Conservation (phyloP, 768 basidiomycete genomes). For the Crepidotus variabilis region DNA sequence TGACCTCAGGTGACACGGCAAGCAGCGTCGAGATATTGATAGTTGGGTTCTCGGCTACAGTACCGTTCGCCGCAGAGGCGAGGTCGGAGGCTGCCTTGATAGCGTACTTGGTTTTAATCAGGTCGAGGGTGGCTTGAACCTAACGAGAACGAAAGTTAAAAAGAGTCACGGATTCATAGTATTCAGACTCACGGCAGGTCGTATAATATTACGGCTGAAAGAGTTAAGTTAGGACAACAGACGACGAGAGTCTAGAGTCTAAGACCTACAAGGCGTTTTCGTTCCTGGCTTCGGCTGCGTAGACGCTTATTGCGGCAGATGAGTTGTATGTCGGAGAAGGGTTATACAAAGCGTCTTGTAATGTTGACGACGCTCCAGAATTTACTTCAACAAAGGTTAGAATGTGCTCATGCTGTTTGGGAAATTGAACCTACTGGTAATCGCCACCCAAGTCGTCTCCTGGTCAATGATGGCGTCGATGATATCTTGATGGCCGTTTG, state of each 20-base stretch:
- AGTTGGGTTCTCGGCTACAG: neutral
- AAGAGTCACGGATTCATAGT: neutral
- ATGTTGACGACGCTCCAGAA: conserved; percentile 30
- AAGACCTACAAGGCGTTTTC: conserved; percentile 57
- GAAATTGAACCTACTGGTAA: conserved; percentile 37
- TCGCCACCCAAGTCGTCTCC: conserved; percentile 48
- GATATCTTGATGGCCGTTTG: conserved; percentile 37
- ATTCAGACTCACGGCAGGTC: conserved; percentile 24
- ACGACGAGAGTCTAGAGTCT: neutral
- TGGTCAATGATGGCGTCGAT: conserved; percentile 35
- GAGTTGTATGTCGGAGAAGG: conserved; percentile 44
- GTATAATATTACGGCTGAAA: conserved; percentile 26
- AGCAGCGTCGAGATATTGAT: conserved; percentile 29
- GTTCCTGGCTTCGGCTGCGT: conserved; percentile 48
- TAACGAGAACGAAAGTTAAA: conserved; percentile 3
- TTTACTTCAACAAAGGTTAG: conserved; percentile 30
- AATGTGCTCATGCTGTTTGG: neutral
- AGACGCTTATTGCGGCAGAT: conserved; percentile 44
- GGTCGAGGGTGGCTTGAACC: conserved; percentile 32
- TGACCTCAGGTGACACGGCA: conserved; percentile 43
- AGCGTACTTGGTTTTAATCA: conserved; percentile 20
- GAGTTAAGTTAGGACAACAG: neutral
- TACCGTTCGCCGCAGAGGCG: conserved; percentile 8
- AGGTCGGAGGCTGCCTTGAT: conserved; percentile 12
- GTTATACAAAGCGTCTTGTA: conserved; percentile 31